Evolutionary conservation across 2,329 filamentous ascomycete species (phyloP), one percentile per base, ranked within the genome.

Genomic region (Neocucurbitaria cava): DNA sequence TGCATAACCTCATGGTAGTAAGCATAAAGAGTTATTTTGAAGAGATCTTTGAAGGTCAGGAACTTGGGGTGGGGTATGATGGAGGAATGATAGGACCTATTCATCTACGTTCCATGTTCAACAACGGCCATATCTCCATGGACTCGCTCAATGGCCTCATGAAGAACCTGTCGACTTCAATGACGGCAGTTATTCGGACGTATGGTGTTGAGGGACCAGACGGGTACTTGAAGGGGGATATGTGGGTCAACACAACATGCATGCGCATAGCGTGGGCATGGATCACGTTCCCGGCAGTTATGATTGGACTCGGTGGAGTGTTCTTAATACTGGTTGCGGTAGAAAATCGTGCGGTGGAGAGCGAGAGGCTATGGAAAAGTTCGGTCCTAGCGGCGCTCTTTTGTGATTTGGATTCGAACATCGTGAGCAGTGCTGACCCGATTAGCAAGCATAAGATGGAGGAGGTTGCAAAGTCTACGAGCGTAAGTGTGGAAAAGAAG

Each of bases 321-420:
- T 59, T 57, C 13, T 35, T 59, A 7, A 8, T 57, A 6, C n/a
- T 59, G 17, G 52, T 59, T 3, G 28, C 31, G 7, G 13, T 54
- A 8, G 57, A 57, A 41, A 59, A 44, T 40, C 38, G 56, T n/a
- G 54, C 40, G 2, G 41, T 54, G 7, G 33, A 56, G 40, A 48
- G 23, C 5, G 53, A 49, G 13, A 33, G 49, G 17, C 40, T 59
- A 15, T 59, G 57, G 46, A 54, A 59, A 35, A 56, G 49, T 46
- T 56, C 49, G 3, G 28, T 57, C 5, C 36, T 59, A 13, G 54
- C 57, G 11, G 28, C 46, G 24, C 44, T 59, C 15, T 59, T 59
- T 31, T 57, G 54, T 21, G 54, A 59, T 18, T 11, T 57, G 11
- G 53, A 59, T 20, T 17, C 31, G 5, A 4, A 41, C 6, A 48